Percentiles rank a stretch among this genome's conserved stretches.
Evolutionary conservation across 306 rosid species (phyloP).

Genomic region (Rosa rugosa): DNA sequence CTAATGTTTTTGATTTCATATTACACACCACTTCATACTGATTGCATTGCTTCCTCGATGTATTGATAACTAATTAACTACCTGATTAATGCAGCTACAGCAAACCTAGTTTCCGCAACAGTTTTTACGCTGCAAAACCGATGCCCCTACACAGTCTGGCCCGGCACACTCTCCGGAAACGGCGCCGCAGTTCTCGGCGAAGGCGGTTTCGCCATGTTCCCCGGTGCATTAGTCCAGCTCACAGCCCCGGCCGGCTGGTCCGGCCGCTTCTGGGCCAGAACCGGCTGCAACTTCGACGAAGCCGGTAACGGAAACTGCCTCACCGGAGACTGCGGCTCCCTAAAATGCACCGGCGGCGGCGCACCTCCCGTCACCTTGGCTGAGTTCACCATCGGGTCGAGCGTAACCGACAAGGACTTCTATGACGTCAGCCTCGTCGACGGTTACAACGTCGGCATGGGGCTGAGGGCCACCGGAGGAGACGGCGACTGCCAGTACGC

Average conservation of each 20-base stretch:
- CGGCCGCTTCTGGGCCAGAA: constrained; percentile 85
- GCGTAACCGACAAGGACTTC: constrained; percentile 49
- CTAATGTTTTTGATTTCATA: neutral
- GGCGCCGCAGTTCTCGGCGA: constrained; percentile 53
- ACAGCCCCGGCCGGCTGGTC: constrained; percentile 80
- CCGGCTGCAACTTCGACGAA: constrained; percentile 63
- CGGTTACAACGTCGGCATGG: constrained; percentile 86
- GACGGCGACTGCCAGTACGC: constrained; percentile 86
- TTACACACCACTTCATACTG: neutral
- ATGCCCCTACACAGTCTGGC: constrained; percentile 74
- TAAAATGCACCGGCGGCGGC: constrained; percentile 59
- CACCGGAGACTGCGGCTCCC: constrained; percentile 68
- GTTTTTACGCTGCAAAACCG: constrained; percentile 56
- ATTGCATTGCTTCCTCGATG: too few species aligned
- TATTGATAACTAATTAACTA: neutral
- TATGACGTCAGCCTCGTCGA: constrained; percentile 88
- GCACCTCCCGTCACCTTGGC: constrained; percentile 64
- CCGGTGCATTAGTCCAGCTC: constrained; percentile 39
- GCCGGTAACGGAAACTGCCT: constrained; percentile 55
- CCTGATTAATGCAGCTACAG: constrained; percentile 29
- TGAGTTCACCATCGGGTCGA: constrained; percentile 57
- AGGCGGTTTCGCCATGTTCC: constrained; percentile 54
- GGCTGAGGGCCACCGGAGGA: constrained; percentile 66
- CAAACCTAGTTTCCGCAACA: constrained; percentile 41
- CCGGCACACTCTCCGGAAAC: constrained; percentile 74